Percentiles rank a stretch among this genome's conserved stretches.
Conservation (phyloP, 2,329 filamentous ascomycete genomes). For the Cyclaneusma minus region DNA sequence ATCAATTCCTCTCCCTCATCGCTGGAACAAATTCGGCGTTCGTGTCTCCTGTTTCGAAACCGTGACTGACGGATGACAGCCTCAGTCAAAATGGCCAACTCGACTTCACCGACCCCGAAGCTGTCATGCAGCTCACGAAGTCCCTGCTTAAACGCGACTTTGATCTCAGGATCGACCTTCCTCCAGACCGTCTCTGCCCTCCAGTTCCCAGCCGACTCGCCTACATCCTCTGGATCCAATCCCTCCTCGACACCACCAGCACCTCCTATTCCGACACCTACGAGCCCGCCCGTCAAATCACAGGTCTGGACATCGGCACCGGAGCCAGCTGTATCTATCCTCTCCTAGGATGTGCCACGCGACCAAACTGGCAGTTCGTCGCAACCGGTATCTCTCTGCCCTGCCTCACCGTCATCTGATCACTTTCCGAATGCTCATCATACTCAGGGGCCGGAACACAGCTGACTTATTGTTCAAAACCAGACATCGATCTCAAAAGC, state of each 20-base stretch:
- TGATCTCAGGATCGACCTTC: conserved; percentile 52
- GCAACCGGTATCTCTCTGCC: conserved; percentile 38
- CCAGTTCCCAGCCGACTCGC: conserved; percentile 62
- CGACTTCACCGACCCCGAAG: conserved; percentile 65
- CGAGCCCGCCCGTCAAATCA: conserved; percentile 35
- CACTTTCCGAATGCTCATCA: not conserved
- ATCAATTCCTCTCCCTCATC: not conserved
- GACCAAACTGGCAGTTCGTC: conserved; percentile 55
- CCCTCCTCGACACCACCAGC: conserved; percentile 55
- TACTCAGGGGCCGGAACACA: conserved; percentile 8
- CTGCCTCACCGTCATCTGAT: not conserved
- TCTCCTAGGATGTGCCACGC: conserved; percentile 56
- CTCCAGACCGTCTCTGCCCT: conserved; percentile 69
- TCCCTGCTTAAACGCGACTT: conserved; percentile 66
- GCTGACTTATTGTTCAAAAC: conserved; percentile 17
- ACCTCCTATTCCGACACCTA: conserved; percentile 29
- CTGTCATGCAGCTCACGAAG: conserved; percentile 70
- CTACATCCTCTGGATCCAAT: conserved; percentile 81
- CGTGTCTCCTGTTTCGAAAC: not conserved
- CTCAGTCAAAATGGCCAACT: conserved; percentile 42
- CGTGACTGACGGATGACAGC: conserved; percentile 16
- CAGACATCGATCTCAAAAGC: conserved; percentile 62
- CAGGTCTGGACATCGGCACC: conserved; percentile 75
- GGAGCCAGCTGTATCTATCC: conserved; percentile 89
- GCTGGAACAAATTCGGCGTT: not conserved